Evolutionary conservation across 306 rosid genomes (phyloP), one percentile per base, ranked within the genome.

Genomic region (Luffa acutangula): DNA sequence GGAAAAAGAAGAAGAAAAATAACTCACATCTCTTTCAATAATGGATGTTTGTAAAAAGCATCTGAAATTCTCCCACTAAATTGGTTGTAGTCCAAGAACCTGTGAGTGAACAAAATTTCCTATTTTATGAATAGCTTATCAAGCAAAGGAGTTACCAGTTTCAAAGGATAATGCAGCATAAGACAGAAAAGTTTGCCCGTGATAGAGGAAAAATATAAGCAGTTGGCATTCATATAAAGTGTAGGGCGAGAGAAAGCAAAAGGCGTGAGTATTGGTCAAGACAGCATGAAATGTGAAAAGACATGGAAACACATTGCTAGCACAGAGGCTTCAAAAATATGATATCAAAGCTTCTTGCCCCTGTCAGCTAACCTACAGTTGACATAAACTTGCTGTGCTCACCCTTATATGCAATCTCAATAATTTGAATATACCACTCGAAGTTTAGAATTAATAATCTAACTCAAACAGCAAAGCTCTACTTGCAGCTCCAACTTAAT

Each of bases 41-140:
- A 91, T 62, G 87, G 93, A 88, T 91, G 99, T 84, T 93, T 96
- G 75, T 96, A 96, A 82, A 93, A 93, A 83, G 89, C 88, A 65
- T 90, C 91, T 3, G 98, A 90, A 81, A 96, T 96, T 88, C 98
- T 93, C 84, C 99, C 99, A 7, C 93, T 84, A 82, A 96, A 96
- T 85, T 93, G 99, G 83, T 96, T 96, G 89, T 93, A 97, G 85
- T 91, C 97, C 93, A 96, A 86, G 86, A 93, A 96, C 89, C 99
- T 96, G 87, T 76, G 62, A 65, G 48, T 59, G 59, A 84, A 79
- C 13, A 41, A 59, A 59, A 60, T 18, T 42, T 60, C 21, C 25
- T 46, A 13, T 12, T 41, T 12, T 37, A 57, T 20, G 62, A 77
- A 60, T 33, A 37, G 41, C 80, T 54, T 41, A 57, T 31, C 59